Evolutionary conservation across 1,284 basidiomycete species (phyloP), one percentile per base, ranked within the genome.

Genomic region (Rhodotorula sp.): DNA sequence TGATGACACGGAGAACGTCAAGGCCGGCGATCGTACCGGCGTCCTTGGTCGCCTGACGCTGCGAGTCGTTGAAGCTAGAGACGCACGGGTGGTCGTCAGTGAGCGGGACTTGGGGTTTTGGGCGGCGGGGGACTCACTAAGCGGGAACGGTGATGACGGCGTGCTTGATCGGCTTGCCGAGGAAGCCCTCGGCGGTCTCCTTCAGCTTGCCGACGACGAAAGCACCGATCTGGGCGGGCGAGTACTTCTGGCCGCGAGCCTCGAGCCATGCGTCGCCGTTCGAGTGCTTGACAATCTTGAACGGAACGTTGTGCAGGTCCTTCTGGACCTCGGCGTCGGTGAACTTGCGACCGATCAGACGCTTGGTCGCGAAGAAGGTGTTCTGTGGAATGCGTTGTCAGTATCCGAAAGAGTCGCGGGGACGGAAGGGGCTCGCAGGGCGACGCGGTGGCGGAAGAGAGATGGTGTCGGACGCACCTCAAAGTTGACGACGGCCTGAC

Each of bases 41-140:
- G 78, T 98, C 90, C 84, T 97, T 97, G 75, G 95, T 99, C 21
- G 97, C 95, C 85, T 97, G 94, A 76, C 95, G 90, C 83, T 99
- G 95, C 47, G 95, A 93, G 82, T 99, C 97, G 83, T 99, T 99
- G 87, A 98, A 98, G 85, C 60, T 61, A 45, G 28, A 3, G 48
- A 14, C 5, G 48, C n/a, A 5, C 14, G 50, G 0, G 15, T 14
- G 45, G 6, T 8, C n/a, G 60, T 60, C 47, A 50, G 60, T 19
- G 10, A n/a, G 5, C 21, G 16, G 6, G 26, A 8, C 7, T 8
- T 15, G 3, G 14, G 54, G 14, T 15, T 12, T 21, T 21, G 23
- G 26, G 54, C 15, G 38, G 38, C 12, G 10, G 26, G 28, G 6
- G 49, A 61, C 60, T 10, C 23, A 61, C 60, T 98, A 98, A 1